Evolutionary conservation across 75 land plant genomes (phyloP).

Genomic region (Pinus tabuliformis): DNA sequence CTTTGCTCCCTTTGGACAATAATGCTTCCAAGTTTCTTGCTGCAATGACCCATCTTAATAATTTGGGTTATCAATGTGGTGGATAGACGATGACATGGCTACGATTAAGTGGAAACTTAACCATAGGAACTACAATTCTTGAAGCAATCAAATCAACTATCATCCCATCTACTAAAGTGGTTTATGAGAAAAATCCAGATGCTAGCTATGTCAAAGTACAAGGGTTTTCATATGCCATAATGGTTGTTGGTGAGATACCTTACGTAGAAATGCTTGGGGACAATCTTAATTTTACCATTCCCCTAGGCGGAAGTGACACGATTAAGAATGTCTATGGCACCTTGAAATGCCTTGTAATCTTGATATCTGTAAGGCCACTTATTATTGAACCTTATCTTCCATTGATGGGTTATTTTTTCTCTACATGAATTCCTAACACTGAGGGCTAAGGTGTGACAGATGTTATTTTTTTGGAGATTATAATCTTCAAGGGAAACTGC

Average conservation of each 20-base stretch:
- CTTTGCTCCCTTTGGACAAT: constrained; percentile 59
- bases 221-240: constrained; percentile 53
- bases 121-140: constrained; percentile 58
- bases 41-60: constrained; percentile 72
- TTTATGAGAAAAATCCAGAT: constrained; percentile 33
- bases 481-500: constrained; percentile 56
- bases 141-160: no score
- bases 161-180: no score
- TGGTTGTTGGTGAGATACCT: constrained; percentile 69
- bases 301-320: constrained; percentile 29
- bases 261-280: constrained; percentile 65
- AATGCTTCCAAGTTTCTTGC: constrained; percentile 64
- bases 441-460: constrained; percentile 77
- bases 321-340: constrained; percentile 48
- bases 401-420: constrained; percentile 57
- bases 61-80: constrained; percentile 77
- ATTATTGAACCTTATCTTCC: constrained; percentile 58
- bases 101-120: constrained; percentile 34
- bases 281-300: constrained; percentile 63
- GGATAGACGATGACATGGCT: no score
- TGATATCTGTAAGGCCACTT: constrained; percentile 73
- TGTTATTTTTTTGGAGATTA: constrained; percentile 66
- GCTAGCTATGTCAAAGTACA: constrained; percentile 18
- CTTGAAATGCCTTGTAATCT: constrained; percentile 71
- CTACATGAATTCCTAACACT: constrained; percentile 79